Evolutionary conservation across 805 yeast species (phyloP), one percentile per base, ranked within the genome.

Genomic region (Clavispora asparagi): DNA sequence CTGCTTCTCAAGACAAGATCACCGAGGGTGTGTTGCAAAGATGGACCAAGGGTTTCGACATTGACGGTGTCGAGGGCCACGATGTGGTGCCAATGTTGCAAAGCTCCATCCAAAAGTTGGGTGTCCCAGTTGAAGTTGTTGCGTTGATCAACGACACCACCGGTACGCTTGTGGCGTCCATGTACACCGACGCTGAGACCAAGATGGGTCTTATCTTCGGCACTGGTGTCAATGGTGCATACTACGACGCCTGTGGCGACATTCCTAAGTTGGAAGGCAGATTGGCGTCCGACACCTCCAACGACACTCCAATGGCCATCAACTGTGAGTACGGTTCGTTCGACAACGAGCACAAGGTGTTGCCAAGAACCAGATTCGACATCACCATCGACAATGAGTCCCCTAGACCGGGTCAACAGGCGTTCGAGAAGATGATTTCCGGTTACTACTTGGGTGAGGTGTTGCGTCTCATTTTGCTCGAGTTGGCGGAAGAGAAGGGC

Each of bases 301-400:
- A 62, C 7, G 79, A 78, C 42, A 76, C 85, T 38, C 82, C 85
- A 52, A 91, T 92, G 95, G 97, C 97, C 45, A 92, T 92, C 67
- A 92, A 92, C 77, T 90, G 97, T 76, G 99, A 92, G 74, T 92
- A 92, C 73, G 98, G 99, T 61, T 92, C 97, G 7, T 92, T 92
- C 64, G 98, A 92, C 67, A 91, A 89, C 64, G 97, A 89, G 69
- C 95, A 85, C 61, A 48, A 56, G 9, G 79, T 83, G 31, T 77
- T 92, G 58, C 98, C 98, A 63, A 82, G 97, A 72, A 91, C 95
- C 55, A 84, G 83, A 65, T 92, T 82, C 67, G 99, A 92, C 68
- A 63, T 83, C 45, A 76, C 73, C 54, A 84, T 92, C 54, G 98
- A 92, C 67, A 73, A 69, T 27, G 85, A 86, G 61, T 85, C 95